Evolutionary conservation across 2,329 filamentous ascomycete species (phyloP), one percentile per base, ranked within the genome.

Genomic region (Onygenales sp.): DNA sequence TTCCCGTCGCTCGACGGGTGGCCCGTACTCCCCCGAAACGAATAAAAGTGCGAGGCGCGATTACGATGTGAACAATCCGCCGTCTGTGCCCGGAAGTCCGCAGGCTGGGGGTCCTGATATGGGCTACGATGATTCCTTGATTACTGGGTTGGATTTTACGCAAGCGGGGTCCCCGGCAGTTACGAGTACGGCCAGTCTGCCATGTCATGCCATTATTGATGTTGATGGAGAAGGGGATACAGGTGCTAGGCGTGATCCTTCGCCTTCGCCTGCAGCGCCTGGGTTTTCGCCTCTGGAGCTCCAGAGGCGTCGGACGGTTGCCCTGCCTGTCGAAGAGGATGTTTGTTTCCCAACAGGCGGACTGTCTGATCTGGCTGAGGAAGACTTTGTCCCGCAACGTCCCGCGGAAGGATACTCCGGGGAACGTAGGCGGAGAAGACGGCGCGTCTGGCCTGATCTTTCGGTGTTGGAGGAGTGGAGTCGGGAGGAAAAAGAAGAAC

Each of bases 281-380:
- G 61, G 66, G 11, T 62, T 68, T 41, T 67, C 69, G 17, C 62
- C 72, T 61, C 68, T 63, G 57, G 66, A 55, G 61, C 67, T 66
- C 57, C 72, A 61, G 57, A 75, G 69, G 64, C 78, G 85, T 39
- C 77, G 79, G 54, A 84, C 80, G 5, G 78, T 83, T 59, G 77
- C 78, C 10, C 68, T 85, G 10, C 78, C 84, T 9, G 87, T 84
- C 0, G 83, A 93, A 62, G 87, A 87, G 59, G 93, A 97, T 70
- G 91, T 97, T 0, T 96, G 93, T 72, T 96, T 95, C 63, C 92
- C 91, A 0, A 83, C 84, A 5, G 85, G 87, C 52, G 83, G 78
- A 5, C 78, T 90, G 70, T 93, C 89, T 0, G 89, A 94, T 62
- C 75, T 93, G 47, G 89, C 79, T 32, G 87, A 92, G 35, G 89